phyloP scores from a whole-genome alignment of 2,329 filamentous ascomycete species.

The Diplocarpon mali region DNA sequence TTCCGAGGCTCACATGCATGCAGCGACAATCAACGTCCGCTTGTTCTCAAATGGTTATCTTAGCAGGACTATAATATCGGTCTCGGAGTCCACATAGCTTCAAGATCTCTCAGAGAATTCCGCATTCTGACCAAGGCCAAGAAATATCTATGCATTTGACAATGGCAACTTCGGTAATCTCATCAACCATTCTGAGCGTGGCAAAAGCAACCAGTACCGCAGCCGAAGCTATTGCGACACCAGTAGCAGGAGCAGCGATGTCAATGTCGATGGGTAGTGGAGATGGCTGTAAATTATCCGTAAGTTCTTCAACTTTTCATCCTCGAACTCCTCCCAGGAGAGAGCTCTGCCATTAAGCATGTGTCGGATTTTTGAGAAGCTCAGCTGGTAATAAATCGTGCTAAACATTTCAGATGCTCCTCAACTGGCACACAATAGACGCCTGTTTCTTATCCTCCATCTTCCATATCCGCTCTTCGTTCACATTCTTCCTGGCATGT shows the following conservation, averaged over 20 bases:
- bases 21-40: too few relatives aligned
- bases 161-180: too few relatives aligned
- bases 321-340: too few relatives aligned
- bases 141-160: too few relatives aligned
- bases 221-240: not conserved
- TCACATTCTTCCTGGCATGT: conserved; percentile 17
- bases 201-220: not conserved
- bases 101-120: too few relatives aligned
- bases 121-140: too few relatives aligned
- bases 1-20: too few relatives aligned
- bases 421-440: conserved; percentile 20
- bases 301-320: conserved; percentile 4
- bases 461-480: conserved; percentile 14
- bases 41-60: too few relatives aligned
- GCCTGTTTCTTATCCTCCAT: conserved; percentile 16
- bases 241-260: conserved; percentile 2
- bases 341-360: not conserved
- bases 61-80: too few relatives aligned
- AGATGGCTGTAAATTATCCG: conserved; percentile 15
- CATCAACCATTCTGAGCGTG: too few relatives aligned
- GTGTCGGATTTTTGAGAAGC: too few relatives aligned
- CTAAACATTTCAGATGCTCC: conserved; percentile 16
- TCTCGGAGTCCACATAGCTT: too few relatives aligned
- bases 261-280: conserved; percentile 13
- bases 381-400: not conserved